Evolutionary conservation across 352 stramenopile genomes (phyloP), one percentile per base, ranked within the genome.

Genomic region (Phytopythium delawarense): DNA sequence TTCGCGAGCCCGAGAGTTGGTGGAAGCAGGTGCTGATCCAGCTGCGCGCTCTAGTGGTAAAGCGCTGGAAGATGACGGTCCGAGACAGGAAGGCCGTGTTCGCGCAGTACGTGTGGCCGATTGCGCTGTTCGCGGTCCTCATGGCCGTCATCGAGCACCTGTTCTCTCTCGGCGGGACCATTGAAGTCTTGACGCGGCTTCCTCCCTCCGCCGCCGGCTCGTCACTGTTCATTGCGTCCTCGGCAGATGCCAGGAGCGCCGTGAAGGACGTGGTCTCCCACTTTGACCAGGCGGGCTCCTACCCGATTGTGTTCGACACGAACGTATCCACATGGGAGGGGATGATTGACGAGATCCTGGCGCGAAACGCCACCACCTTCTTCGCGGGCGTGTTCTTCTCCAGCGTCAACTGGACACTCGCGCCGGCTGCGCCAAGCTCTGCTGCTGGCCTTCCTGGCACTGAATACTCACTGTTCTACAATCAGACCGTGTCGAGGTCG

Each of bases 71-170:
- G 59, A 67, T 89, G 62, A 62, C 75, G 49, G 52, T 71, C 46
- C 84, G 81, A 1, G 78, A 91, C 59, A 88, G 84, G 51, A 86
- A 87, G 46, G 57, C 72, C 1, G 53, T 93, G 0, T 71, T 89
- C 20, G 74, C 78, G 9, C 84, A 93, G 51, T 93, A 88, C 61
- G 62, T 89, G 5, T 90, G 80, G 81, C 84, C 84, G 7, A 70
- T 93, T 44, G 70, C 66, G 21, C 70, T 87, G 25, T 91, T 89
- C 49, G 67, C 71, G 21, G 69, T 90, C 20, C 49, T 91, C 25
- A 71, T 91, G 53, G 71, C 66, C 25, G 59, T 83, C 2, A 42
- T 81, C 12, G 64, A 87, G 34, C 65, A 81, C 34, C 42, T 89
- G 25, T 58, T 72, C 4, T 63, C 61, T 8, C 62, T 60, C 16